These are phyloP conservation scores for Pisolithus microcarpus DNA, from an alignment of 768 basidiomycete species.

Conservation along the genomic window DNA sequence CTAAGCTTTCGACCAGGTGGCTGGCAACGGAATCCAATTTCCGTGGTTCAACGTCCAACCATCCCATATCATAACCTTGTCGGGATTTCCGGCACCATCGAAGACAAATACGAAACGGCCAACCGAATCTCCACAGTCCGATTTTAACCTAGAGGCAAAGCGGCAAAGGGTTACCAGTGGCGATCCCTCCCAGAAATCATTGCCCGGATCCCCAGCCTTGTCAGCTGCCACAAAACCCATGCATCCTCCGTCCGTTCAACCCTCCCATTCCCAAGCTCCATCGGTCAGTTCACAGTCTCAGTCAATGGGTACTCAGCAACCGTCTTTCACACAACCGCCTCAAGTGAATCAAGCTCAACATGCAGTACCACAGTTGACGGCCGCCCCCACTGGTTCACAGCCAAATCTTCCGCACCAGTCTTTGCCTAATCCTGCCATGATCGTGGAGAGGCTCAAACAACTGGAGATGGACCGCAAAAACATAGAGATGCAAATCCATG, in stretches of 20 bases:
- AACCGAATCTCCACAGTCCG: slow-evolving; percentile 29
- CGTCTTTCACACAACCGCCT: neutral
- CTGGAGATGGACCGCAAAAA: neutral
- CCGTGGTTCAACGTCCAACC: slow-evolving; percentile 54
- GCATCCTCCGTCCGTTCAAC: slow-evolving; percentile 2
- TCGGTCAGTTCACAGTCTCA: neutral
- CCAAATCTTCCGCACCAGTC: slow-evolving; percentile 14
- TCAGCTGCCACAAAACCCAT: slow-evolving; percentile 14
- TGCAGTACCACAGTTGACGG: neutral
- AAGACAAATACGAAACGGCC: slow-evolving; percentile 37
- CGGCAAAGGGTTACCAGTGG: slow-evolving; percentile 21
- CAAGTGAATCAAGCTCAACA: neutral
- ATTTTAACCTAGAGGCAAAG: slow-evolving; percentile 41
- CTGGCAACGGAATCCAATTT: slow-evolving; percentile 28
- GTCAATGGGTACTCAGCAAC: neutral
- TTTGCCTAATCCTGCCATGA: slow-evolving; percentile 2
- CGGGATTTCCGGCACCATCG: slow-evolving; percentile 38
- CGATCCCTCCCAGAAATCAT: slow-evolving; percentile 13
- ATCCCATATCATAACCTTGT: slow-evolving; percentile 39
- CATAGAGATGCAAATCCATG: slow-evolving; percentile 12
- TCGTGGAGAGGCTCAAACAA: slow-evolving; percentile 16
- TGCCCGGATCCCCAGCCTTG: slow-evolving; percentile 16
- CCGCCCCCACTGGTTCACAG: slow-evolving; percentile 1
- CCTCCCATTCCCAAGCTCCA: neutral
- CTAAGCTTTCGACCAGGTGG: slow-evolving; percentile 22